These are phyloP conservation scores for Entrophospora sp. DNA, from an alignment of 192 early-diverging fungal species.

Conservation along the genomic window DNA sequence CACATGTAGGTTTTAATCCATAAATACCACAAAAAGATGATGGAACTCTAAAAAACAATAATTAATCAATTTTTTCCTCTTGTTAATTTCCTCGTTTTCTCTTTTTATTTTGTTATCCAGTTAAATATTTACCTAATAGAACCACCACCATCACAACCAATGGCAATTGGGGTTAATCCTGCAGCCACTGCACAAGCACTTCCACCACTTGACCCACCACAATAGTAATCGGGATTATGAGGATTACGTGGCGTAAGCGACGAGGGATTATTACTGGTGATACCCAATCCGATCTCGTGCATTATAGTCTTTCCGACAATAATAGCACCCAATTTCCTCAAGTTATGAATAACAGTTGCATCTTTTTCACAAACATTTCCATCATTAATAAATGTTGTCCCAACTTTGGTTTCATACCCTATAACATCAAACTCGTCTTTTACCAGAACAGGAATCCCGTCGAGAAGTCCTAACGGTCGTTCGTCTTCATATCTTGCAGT, in stretches of 20 bases:
- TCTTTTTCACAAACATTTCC: conserved; percentile 38
- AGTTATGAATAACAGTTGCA: conserved; percentile 36
- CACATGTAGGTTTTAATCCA: conserved; percentile 66
- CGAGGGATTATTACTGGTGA: conserved; percentile 55
- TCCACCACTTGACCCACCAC: conserved; percentile 69
- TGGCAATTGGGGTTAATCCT: conserved; percentile 56
- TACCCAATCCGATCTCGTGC: conserved; percentile 65
- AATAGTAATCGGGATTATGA: conserved; percentile 41
- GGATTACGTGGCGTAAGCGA: conserved; percentile 57
- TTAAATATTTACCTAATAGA: conserved; percentile 47
- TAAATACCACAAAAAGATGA: conserved; percentile 63
- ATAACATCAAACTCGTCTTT: conserved; percentile 67
- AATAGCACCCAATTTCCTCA: conserved; percentile 52
- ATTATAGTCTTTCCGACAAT: conserved; percentile 62
- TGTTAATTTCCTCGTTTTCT: no score
- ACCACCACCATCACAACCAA: conserved; percentile 68
- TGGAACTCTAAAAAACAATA: conserved; percentile 43
- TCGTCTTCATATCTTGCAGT: conserved; percentile 42
- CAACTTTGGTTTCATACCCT: conserved; percentile 42
- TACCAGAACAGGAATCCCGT: conserved; percentile 65
- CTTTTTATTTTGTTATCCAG: no score
- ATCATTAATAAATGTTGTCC: conserved; percentile 52
- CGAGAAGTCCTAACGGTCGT: conserved; percentile 46
- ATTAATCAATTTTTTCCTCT: neutral
- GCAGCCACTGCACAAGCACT: conserved; percentile 50